Evolutionary conservation across 2,329 filamentous ascomycete genomes (phyloP).

Genomic region (Colletotrichum abscissum): DNA sequence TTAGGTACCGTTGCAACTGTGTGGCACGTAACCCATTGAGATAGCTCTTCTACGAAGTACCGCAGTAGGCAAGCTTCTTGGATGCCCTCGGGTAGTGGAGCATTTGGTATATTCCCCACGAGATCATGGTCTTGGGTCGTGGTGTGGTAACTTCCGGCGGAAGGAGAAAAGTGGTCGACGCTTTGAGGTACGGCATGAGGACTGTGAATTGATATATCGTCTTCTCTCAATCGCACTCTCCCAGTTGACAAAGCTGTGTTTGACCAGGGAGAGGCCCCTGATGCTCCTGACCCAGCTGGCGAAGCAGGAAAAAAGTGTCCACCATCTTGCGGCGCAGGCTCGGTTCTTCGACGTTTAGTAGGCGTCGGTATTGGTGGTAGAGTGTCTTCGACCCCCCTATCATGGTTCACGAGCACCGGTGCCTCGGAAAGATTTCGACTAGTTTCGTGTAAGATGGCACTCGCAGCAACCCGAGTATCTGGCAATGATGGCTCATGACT

Average conservation of each 20-base stretch:
- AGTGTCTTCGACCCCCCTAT: not conserved
- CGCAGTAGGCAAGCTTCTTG: slow-evolving; percentile 52
- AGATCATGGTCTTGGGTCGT: not conserved
- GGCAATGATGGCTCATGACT: not conserved
- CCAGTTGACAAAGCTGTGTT: not conserved
- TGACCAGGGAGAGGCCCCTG: slow-evolving; percentile 1
- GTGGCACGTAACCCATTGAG: slow-evolving; percentile 48
- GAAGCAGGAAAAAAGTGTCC: slow-evolving; percentile 20
- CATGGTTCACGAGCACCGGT: not conserved
- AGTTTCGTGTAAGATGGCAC: not conserved
- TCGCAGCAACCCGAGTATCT: not conserved
- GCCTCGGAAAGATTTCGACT: slow-evolving; percentile 1
- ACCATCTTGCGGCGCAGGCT: not conserved
- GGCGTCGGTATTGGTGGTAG: slow-evolving; percentile 12
- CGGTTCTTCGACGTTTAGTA: slow-evolving; percentile 13
- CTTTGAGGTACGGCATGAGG: slow-evolving; percentile 30
- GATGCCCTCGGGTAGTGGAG: slow-evolving; percentile 35
- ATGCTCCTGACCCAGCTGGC: slow-evolving; percentile 8
- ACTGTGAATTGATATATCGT: not conserved
- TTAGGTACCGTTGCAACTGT: too few species aligned
- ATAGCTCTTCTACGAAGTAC: slow-evolving; percentile 53
- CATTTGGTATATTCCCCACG: not conserved
- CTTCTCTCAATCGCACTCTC: not conserved
- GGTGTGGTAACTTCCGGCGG: slow-evolving; percentile 1
- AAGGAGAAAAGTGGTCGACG: slow-evolving; percentile 16